Base-by-base conservation (phyloP, 805 yeast species). In the Schizosaccharomyces osmophilus region DNA sequence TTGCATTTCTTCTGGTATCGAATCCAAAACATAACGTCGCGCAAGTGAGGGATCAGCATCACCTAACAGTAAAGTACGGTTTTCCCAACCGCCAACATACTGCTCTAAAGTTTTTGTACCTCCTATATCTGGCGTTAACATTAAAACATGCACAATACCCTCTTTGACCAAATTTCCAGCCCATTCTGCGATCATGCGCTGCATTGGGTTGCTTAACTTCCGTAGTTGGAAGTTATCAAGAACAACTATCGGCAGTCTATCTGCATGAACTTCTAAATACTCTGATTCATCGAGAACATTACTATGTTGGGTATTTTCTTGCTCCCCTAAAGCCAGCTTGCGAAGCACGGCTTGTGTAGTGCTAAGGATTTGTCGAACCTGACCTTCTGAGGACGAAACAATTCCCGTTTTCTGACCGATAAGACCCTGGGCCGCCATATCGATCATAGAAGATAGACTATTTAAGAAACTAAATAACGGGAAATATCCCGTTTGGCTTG, bases 401-500 rank as follows among this genome's bases (percentile, higher is more conserved):
- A 89, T 74, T 1, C 96, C 96, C 2, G 95, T 84, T 68, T 88
- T 89, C 69, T 88, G 97, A 1, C 97, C 98, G 0, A 95, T 87
- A 54, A 90, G 70, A 62, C 97, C 90, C 69, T 87, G 95, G 22
- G 85, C 84, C 62, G 83, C 87, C 67, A 93, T 75, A 72, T 93
- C 98, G 59, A 87, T 73, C 63, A 88, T 82, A 63, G 82, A 80
- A 0, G 95, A 81, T 13, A 89, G 73, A 1, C 84, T 79, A 69
- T 87, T 87, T 63, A 89, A 73, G 95, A 97, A 90, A 26, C 96
- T 85, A 70, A 93, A 93, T 5, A 87, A 83, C 0, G 98, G 98
- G 74, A 80, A 87, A 71, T 93, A 93, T 0, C 98, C 98, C 31
- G 88, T 68, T 69, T 86, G 87, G 31, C 73, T 73, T 0, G 97